Percentiles rank a stretch among this genome's conserved stretches.
Evolutionary conservation across 163 green algal genomes (phyloP).

Genomic region (Scenedesmus sp.): DNA sequence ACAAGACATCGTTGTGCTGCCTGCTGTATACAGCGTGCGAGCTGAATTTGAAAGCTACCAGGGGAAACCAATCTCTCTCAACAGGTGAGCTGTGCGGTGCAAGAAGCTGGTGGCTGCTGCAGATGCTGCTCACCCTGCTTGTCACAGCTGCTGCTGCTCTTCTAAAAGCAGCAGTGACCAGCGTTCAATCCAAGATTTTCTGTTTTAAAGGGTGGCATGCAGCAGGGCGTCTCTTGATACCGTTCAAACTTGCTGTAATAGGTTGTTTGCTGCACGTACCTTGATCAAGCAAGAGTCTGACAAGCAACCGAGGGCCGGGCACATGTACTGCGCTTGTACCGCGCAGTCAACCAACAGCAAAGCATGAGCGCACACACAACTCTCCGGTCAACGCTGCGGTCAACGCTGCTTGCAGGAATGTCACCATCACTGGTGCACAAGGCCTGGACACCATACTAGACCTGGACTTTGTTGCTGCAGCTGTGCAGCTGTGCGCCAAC

Average conservation of each 20-base stretch:
- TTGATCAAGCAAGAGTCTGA: neutral
- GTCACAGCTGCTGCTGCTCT: neutral
- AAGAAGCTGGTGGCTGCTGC: neutral
- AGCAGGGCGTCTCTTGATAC: too few relatives aligned
- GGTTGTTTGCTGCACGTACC: neutral
- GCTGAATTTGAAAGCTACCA: slow-evolving; percentile 1
- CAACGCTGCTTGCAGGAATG: neutral
- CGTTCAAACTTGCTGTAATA: too few relatives aligned
- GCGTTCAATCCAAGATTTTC: neutral
- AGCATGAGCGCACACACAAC: neutral
- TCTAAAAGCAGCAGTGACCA: neutral
- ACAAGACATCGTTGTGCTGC: neutral
- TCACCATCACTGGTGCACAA: slow-evolving; percentile 25
- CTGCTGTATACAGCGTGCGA: neutral
- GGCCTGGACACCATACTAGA: slow-evolving; percentile 22
- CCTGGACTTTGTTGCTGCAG: neutral
- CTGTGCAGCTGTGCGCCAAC: slow-evolving; percentile 21
- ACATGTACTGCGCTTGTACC: too few relatives aligned
- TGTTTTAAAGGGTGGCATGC: neutral
- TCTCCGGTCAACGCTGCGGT: neutral
- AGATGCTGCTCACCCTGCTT: neutral
- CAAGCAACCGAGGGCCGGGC: neutral
- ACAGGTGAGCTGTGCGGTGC: neutral
- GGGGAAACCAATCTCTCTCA: neutral
- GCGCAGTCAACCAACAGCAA: too few relatives aligned